phyloP scores from a whole-genome alignment of 225 moss, liverwort and hornwort genomes.

The Physcomitrium patens region DNA sequence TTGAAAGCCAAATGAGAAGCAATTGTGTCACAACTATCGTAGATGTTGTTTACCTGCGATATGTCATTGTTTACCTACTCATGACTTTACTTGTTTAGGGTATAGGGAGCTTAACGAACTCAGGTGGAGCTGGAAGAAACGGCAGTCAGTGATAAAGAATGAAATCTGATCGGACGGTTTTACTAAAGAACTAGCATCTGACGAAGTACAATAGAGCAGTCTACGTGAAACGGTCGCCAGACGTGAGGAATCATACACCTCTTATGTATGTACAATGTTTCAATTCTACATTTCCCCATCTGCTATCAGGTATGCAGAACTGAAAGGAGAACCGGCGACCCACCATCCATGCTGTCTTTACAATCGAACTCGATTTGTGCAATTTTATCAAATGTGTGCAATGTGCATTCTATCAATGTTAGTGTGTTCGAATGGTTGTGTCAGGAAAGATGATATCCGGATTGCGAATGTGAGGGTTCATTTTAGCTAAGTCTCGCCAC shows the following conservation, averaged over 20 bases:
- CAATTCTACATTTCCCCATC: slow-evolving; percentile 7
- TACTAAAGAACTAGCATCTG: too few relatives aligned
- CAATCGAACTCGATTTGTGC: neutral
- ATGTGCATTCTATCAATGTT: neutral
- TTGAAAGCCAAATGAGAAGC: too few relatives aligned
- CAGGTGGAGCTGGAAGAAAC: too few relatives aligned
- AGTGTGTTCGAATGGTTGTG: slow-evolving; percentile 60
- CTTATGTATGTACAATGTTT: slow-evolving; percentile 19
- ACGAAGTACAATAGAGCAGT: too few relatives aligned
- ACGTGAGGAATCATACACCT: slow-evolving; percentile 7
- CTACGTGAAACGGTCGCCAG: too few relatives aligned
- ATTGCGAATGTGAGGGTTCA: slow-evolving; percentile 74
- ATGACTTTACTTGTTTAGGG: too few relatives aligned
- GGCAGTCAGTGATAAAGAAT: too few relatives aligned
- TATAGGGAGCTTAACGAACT: too few relatives aligned
- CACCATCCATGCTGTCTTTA: slow-evolving; percentile 8
- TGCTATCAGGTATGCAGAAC: neutral
- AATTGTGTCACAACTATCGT: too few relatives aligned
- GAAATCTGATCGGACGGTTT: too few relatives aligned
- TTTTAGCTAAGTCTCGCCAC: slow-evolving; percentile 63
- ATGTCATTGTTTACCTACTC: too few relatives aligned
- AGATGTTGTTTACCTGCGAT: too few relatives aligned
- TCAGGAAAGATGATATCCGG: slow-evolving; percentile 73
- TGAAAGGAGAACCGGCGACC: neutral
- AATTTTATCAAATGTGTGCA: neutral